These are phyloP conservation scores for Skeletonema potamos DNA, from an alignment of 108 stramenopile species.

Conservation along the genomic window DNA sequence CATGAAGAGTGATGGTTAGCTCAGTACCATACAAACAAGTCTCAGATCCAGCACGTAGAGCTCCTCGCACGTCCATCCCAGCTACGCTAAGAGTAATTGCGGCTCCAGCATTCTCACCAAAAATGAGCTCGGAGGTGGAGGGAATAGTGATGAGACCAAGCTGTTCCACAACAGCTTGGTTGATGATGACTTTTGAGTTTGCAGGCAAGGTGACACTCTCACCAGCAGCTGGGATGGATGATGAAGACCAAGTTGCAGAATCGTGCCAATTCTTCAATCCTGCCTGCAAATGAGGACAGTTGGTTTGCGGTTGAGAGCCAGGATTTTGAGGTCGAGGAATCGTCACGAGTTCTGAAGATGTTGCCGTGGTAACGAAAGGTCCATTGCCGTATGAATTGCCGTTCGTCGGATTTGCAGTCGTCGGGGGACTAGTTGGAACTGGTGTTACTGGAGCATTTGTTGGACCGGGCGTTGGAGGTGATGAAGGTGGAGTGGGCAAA, in stretches of 20 bases:
- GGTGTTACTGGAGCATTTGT: neutral
- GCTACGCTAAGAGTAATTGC: conserved; percentile 14
- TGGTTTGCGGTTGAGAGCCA: neutral
- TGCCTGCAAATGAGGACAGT: conserved; percentile 6
- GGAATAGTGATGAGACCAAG: conserved; percentile 40
- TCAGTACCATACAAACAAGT: conserved; percentile 30
- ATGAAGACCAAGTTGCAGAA: neutral
- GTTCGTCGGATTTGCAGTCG: neutral
- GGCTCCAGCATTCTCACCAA: conserved; percentile 23
- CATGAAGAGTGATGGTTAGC: conserved; percentile 41
- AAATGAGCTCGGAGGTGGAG: conserved; percentile 28
- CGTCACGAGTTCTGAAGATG: neutral
- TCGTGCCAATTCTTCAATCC: conserved; percentile 3
- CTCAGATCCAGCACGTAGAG: conserved; percentile 25
- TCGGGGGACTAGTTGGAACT: neutral
- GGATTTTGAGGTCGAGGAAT: neutral
- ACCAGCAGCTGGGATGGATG: conserved; percentile 7
- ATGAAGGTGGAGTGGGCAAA: neutral
- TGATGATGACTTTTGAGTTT: conserved; percentile 16
- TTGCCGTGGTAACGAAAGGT: neutral
- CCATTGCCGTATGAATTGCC: neutral
- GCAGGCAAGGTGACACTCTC: conserved; percentile 19
- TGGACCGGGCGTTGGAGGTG: neutral
- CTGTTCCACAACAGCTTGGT: neutral
- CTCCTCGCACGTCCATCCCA: conserved; percentile 40